Base-by-base conservation (phyloP, 2,329 filamentous ascomycete species). In the Xylaria sp. region DNA sequence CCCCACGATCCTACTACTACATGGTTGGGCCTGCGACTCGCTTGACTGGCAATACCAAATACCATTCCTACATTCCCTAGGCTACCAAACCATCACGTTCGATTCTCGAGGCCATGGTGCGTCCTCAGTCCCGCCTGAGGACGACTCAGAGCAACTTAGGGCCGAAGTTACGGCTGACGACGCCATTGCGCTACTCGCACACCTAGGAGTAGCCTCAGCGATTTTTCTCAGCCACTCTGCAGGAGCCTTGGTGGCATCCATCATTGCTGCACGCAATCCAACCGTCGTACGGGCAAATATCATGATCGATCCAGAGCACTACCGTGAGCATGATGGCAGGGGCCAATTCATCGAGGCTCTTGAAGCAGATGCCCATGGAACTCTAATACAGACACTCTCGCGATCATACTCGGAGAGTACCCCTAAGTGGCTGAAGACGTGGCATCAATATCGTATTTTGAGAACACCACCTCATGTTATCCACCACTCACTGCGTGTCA, bases 41-140 rank as follows among this genome's bases (percentile, higher is more conserved):
- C 40, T 48, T 6, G 64, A 66, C 32, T 66, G 64, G 64, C 48
- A 55, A 35, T 66, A 55, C 21, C 64, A 66, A 29, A 48, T 66
- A 32, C 64, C 58, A 42, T 66, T 55, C n/a, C n/a, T 66, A 13
- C 64, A 66, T 16, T 44, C 57, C 9, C 57, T 55, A 0, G 58
- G 58, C 37, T 66, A 66, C 64, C 55, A 35, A 42, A 66, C 64
- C 25, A 66, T 66, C 40, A 12, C 64, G 21, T 66, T 66, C 29
- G 64, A 66, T 57, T 16, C 55, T 5, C 58, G 64, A 3, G 58
- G 58, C 10, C 50, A 66, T 29, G 64, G 64, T 18, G 37, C 48
- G 2, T 62, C 64, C 21, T 62, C 64, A 2, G 58, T 66, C 2
- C 64, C 58, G 13, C 58, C 37, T 18, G 37, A 55, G 13, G 58